phyloP scores from a whole-genome alignment of 257 asterid species.

The Solanum pimpinellifolium region DNA sequence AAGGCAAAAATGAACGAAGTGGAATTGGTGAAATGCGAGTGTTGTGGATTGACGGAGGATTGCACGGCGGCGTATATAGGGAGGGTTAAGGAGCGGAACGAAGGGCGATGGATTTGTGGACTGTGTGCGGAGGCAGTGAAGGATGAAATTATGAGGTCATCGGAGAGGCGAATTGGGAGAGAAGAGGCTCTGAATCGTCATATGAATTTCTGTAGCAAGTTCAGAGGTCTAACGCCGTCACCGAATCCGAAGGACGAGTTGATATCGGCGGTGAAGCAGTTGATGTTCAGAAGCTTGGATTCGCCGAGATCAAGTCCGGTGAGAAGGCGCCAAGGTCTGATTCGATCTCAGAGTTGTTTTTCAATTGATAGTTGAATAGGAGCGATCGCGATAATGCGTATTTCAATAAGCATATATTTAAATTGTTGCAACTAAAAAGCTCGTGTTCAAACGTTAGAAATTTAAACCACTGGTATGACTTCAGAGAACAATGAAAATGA shows the following conservation, averaged over 20 bases:
- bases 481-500: not conserved
- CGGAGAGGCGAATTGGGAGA: conserved; percentile 28
- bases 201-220: conserved; percentile 61
- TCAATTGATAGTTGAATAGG: conserved; percentile 22
- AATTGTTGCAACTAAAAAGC: too few species aligned
- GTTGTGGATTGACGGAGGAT: conserved; percentile 82
- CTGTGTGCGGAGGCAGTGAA: conserved; percentile 77
- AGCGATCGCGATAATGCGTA: too few species aligned
- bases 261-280: conserved; percentile 63
- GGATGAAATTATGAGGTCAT: conserved; percentile 42
- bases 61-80: conserved; percentile 60
- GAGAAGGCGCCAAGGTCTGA: conserved; percentile 20
- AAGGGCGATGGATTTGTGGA: conserved; percentile 84
- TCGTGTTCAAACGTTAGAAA: too few species aligned
- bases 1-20: conserved; percentile 21
- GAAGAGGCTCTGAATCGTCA: conserved; percentile 71
- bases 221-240: conserved; percentile 48
- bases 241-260: conserved; percentile 38
- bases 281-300: conserved; percentile 62
- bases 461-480: too few species aligned
- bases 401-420: too few species aligned
- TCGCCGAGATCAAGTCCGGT: conserved; percentile 49
- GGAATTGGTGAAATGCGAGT: conserved; percentile 53
- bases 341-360: conserved; percentile 35
- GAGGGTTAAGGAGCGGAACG: conserved; percentile 42